Evolutionary conservation across 495 filamentous ascomycete species (phyloP).

Genomic region (Talaromyces wortmannii): DNA sequence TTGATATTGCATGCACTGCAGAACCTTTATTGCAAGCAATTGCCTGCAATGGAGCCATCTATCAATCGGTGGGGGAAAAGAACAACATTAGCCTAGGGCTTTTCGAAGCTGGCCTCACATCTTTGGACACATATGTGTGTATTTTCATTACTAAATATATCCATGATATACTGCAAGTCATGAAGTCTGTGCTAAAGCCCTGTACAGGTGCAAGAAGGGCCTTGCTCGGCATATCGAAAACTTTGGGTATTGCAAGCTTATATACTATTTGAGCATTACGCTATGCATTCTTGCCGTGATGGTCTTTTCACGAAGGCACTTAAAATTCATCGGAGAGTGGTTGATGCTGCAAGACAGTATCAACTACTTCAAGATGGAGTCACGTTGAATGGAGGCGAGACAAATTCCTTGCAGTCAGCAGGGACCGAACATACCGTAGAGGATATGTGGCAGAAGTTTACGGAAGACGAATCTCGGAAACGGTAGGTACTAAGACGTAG

Average conservation of each 20-base stretch:
- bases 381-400: neutral
- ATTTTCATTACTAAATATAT: neutral
- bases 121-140: neutral
- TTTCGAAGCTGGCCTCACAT: neutral
- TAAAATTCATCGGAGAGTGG: neutral
- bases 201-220: neutral
- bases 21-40: neutral
- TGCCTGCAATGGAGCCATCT: neutral
- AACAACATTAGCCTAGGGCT: neutral
- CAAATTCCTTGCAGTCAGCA: neutral
- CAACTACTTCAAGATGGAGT: neutral
- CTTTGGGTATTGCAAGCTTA: neutral
- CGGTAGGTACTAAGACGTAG: neutral
- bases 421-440: neutral
- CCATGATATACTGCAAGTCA: neutral
- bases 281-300: neutral
- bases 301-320: neutral
- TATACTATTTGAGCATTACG: neutral
- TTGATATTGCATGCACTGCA: slow-evolving; percentile 8
- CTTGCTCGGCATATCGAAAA: neutral
- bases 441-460: neutral
- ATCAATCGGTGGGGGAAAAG: neutral
- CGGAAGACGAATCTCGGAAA: neutral
- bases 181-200: neutral
- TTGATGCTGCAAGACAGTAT: neutral